Base-by-base conservation (phyloP, 176 grass and related monocot species). In the Zoysia japonica region DNA sequence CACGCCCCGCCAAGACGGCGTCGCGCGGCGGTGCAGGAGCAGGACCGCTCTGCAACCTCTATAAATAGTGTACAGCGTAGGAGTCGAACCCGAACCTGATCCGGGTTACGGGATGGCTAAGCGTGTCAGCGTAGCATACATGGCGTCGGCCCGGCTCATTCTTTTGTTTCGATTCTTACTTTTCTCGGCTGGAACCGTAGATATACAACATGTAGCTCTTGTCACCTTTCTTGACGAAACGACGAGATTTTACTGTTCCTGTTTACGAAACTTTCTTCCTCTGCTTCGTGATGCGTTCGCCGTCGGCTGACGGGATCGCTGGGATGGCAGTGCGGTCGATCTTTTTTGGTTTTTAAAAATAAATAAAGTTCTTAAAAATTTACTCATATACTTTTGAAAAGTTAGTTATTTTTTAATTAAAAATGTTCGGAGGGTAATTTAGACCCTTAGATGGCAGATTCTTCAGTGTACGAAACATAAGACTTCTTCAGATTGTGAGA, bases 31-130 rank as follows among this genome's bases (percentile, higher is more conserved):
- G 3, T 14, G 51, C 71, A 12, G 28, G 28, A 28, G 53, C 63
- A 19, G 6, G 17, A 7, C 16, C 7, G 5, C 16, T 28, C 28
- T 52, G 40, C 67, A 37, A 14, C 11, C 43, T 60, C 44, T 89
- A 83, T 89, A 82, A 61, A 89, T 89, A 28, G 28, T 28, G 28
- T 28, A 89, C 44, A 60, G 73, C 19, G 14, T 44, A 77, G 87
- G 50, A 56, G 65, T 68, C 11, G 49, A 53, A 63, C 45, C 75
- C 53, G 76, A 42, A 19, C 76, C 61, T 42, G 62, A 3, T 45
- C 6, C 39, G 39, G 77, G 77, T 68, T 44, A 36, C 40, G 40
- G n/a, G 55, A 6, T 57, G 55, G 76, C 13, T 54, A 19, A 12
- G 10, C 19, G 77, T 68, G 76, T 79, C 51, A n/a, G 61, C 14